phyloP scores from a whole-genome alignment of 2,329 filamentous ascomycete species.

The Hymenoscyphus occultus region DNA sequence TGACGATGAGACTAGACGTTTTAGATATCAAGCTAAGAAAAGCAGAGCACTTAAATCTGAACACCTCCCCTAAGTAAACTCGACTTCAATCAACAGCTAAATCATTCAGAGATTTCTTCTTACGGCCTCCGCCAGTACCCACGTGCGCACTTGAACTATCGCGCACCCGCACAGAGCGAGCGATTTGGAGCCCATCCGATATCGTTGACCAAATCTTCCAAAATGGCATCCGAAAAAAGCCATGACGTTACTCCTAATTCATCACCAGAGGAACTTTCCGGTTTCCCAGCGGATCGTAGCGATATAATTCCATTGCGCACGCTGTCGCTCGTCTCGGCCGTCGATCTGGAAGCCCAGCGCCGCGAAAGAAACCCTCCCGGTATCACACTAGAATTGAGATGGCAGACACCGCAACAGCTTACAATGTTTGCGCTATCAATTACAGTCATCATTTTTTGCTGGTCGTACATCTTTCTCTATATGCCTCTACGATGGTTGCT shows the following conservation, averaged over 20 bases:
- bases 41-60: not conserved
- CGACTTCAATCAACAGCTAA: not conserved
- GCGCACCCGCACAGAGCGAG: not conserved
- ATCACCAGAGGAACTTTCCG: not conserved
- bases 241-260: not conserved
- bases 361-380: not conserved
- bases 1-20: not conserved
- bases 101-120: not conserved
- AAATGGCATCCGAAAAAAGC: not conserved
- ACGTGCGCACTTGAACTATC: not conserved
- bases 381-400: not conserved
- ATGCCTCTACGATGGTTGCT: slow-evolving; percentile 1
- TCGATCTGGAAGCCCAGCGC: not conserved
- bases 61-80: not conserved
- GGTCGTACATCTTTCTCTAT: not conserved
- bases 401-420: not conserved
- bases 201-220: not conserved
- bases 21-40: not conserved
- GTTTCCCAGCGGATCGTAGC: not conserved
- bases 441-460: not conserved
- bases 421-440: not conserved
- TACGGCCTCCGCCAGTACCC: not conserved
- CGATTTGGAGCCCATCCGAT: not conserved
- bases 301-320: too few species aligned
- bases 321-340: not conserved